These are phyloP conservation scores for Kurtzmaniella quercitrusa DNA, from an alignment of 1,139 yeast species.

Conservation along the genomic window DNA sequence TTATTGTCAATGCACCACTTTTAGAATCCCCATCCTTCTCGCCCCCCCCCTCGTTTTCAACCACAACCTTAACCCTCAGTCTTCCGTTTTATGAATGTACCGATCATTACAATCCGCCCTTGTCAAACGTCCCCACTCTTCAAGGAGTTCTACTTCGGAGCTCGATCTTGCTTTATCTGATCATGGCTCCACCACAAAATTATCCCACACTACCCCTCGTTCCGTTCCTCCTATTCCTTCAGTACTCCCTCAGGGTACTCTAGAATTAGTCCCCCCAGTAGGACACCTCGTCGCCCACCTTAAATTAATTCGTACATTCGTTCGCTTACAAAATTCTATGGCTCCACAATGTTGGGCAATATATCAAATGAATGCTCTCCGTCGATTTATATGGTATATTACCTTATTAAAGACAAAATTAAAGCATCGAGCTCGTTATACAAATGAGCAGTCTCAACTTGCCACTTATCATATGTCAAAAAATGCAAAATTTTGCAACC, in stretches of 20 bases:
- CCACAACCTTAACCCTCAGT: background rate
- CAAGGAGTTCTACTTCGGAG: background rate
- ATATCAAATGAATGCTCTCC: slow-evolving; percentile 2
- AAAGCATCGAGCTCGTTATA: background rate
- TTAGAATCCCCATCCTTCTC: too few relatives aligned
- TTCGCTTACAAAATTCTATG: background rate
- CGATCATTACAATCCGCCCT: background rate
- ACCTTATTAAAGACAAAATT: slow-evolving; percentile 2
- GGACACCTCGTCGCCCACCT: slow-evolving; percentile 5
- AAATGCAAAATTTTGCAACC: slow-evolving; percentile 4
- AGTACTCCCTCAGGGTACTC: background rate
- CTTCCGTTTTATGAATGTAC: background rate
- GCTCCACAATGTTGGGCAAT: slow-evolving; percentile 1
- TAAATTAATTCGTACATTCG: slow-evolving; percentile 4
- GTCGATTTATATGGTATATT: slow-evolving; percentile 5
- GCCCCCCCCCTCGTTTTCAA: too few relatives aligned
- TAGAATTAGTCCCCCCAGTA: slow-evolving; percentile 2
- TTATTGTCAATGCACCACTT: too few relatives aligned
- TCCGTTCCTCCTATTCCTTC: background rate
- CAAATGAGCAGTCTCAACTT: slow-evolving; percentile 4
- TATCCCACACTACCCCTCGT: background rate
- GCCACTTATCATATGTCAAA: slow-evolving; percentile 1
- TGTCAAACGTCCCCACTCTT: background rate
- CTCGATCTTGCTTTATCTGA: background rate
- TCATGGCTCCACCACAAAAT: background rate